These are phyloP conservation scores for Parasarocladium wereldwijsianum DNA, from an alignment of 2,329 filamentous ascomycete genomes.

Conservation along the genomic window DNA sequence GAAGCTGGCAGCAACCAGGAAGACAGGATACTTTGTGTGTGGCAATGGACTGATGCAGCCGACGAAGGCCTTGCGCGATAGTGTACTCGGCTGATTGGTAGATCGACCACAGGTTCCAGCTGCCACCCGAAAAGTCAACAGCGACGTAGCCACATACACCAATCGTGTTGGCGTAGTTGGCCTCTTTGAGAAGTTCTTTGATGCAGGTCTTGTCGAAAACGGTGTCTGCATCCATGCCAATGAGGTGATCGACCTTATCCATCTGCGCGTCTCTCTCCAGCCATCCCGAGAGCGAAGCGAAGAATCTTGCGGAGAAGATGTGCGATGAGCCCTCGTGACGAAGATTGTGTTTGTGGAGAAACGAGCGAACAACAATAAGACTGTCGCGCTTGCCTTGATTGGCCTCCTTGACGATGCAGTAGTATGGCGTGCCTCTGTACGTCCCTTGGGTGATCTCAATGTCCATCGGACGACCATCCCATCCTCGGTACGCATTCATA, in stretches of 20 bases:
- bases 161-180: constrained; percentile 21
- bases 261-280: constrained; percentile 15
- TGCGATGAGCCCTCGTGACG: constrained; percentile 18
- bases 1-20: constrained; percentile 11
- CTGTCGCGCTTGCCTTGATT: constrained; percentile 28
- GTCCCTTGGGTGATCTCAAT: constrained; percentile 20
- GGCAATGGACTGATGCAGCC: constrained; percentile 11
- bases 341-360: constrained; percentile 25
- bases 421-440: constrained; percentile 24
- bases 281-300: constrained; percentile 17
- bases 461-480: constrained; percentile 22
- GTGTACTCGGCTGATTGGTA: constrained; percentile 13
- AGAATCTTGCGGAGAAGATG: constrained; percentile 21
- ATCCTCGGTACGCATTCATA: constrained; percentile 20
- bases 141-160: constrained; percentile 26
- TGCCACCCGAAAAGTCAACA: constrained; percentile 11
- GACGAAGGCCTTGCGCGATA: constrained; percentile 12
- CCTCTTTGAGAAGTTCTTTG: constrained; percentile 18
- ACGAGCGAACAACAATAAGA: constrained; percentile 24
- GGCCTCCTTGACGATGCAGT: constrained; percentile 26
- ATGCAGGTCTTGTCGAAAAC: constrained; percentile 22
- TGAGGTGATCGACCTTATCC: constrained; percentile 18
- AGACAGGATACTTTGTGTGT: constrained; percentile 13
- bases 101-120: constrained; percentile 13
- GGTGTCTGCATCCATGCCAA: constrained; percentile 26